Conservation (phyloP, 2,329 filamentous ascomycete species). For the Cadophora sp. region DNA sequence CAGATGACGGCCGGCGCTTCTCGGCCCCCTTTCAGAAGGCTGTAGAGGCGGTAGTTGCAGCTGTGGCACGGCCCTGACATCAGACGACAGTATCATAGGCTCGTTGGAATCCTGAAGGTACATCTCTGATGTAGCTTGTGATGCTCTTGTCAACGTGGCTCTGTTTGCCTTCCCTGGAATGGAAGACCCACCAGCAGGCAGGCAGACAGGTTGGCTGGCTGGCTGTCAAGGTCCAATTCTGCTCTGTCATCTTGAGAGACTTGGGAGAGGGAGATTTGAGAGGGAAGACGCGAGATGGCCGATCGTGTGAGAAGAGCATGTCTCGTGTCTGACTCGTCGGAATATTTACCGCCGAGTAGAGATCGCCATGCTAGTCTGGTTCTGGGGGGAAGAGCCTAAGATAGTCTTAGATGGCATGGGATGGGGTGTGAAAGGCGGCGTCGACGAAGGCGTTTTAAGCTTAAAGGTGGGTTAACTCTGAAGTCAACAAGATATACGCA, state of each 20-base stretch:
- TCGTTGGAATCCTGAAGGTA: not conserved
- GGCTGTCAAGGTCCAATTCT: not conserved
- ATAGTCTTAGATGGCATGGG: not conserved
- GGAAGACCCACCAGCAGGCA: too few species aligned
- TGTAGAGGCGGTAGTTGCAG: not conserved
- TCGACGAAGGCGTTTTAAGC: slow-evolving; percentile 23
- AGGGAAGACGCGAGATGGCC: not conserved
- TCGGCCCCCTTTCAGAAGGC: not conserved
- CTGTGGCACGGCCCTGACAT: slow-evolving; percentile 12
- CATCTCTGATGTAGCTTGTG: slow-evolving; percentile 16
- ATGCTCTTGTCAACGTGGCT: slow-evolving; percentile 13
- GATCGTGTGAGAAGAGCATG: slow-evolving; percentile 15
- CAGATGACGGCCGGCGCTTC: slow-evolving; percentile 18
- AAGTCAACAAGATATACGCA: slow-evolving; percentile 14
- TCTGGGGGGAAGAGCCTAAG: not conserved
- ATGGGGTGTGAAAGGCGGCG: not conserved
- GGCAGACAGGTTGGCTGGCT: not conserved
- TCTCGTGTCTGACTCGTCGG: slow-evolving; percentile 21
- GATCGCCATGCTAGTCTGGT: slow-evolving; percentile 9
- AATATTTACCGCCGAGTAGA: slow-evolving; percentile 18
- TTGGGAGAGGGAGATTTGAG: not conserved
- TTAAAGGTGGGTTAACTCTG: slow-evolving; percentile 12
- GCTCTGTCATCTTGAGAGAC: not conserved
- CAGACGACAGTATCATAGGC: slow-evolving; percentile 25
- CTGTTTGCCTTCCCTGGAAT: slow-evolving; percentile 4